Conservation (phyloP, 2,329 filamentous ascomycete species). For the Chaetomium strumarium region DNA sequence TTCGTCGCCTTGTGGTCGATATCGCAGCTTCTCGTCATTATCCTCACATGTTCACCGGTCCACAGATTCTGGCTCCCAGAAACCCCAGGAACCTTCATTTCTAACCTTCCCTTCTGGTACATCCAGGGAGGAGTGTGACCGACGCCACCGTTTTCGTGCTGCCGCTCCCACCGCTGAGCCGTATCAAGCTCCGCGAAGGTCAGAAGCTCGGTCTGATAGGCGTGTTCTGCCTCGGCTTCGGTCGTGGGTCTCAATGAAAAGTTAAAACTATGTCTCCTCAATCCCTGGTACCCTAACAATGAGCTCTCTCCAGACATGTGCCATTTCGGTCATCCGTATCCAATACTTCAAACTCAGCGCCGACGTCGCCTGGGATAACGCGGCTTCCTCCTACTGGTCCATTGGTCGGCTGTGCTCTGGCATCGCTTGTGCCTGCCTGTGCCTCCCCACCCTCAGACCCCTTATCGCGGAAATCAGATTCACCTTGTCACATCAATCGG, state of each 20-base stretch:
- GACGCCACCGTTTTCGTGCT: conserved; percentile 34
- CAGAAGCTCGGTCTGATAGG: conserved; percentile 32
- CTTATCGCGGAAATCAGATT: too few species aligned
- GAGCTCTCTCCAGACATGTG: conserved; percentile 28
- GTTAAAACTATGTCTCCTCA: too few species aligned
- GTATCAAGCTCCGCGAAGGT: conserved; percentile 30
- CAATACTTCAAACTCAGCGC: conserved; percentile 31
- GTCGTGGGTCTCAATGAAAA: conserved; percentile 32
- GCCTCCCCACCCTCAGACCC: too few species aligned
- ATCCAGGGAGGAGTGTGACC: conserved; percentile 33
- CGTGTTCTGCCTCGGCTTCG: conserved; percentile 36
- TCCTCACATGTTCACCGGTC: conserved; percentile 33
- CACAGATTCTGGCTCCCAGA: conserved; percentile 32
- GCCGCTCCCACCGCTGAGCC: conserved; percentile 32
- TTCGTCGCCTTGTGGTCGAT: conserved; percentile 33
- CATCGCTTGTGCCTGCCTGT: conserved; percentile 34
- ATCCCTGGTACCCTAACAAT: too few species aligned
- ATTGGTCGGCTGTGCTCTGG: conserved; percentile 33
- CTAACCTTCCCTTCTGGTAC: conserved; percentile 32
- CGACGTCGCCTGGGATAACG: conserved; percentile 35
- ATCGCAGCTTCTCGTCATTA: conserved; percentile 32
- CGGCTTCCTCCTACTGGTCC: conserved; percentile 33
- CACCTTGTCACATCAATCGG: too few species aligned
- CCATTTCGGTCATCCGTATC: conserved; percentile 36
- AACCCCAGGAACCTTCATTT: conserved; percentile 29